These are phyloP conservation scores for Lophiotrema nucula DNA, from an alignment of 495 filamentous ascomycete species.

Conservation along the genomic window DNA sequence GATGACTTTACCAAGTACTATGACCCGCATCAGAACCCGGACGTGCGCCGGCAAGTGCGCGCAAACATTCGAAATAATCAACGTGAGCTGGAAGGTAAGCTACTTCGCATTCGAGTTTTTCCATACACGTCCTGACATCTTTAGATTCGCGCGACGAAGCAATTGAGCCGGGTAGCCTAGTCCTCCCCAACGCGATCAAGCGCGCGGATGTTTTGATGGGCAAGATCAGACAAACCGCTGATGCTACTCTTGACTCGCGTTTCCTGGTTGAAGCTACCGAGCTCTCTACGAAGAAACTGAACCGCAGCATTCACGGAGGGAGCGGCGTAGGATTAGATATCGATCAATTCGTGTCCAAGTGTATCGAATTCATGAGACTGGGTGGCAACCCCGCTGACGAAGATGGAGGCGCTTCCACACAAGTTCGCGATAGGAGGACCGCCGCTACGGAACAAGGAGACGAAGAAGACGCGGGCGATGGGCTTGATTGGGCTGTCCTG, in stretches of 20 bases:
- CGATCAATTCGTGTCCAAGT: constrained; percentile 91
- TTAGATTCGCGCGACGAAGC: constrained; percentile 37
- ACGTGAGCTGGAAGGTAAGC: constrained; percentile 61
- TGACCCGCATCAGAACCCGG: constrained; percentile 83
- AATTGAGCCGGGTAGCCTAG: constrained; percentile 26
- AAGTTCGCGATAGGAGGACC: constrained; percentile 40
- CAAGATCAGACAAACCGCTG: constrained; percentile 84
- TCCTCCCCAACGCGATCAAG: constrained; percentile 58
- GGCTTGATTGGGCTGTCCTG: constrained; percentile 83
- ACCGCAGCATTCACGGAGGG: constrained; percentile 68
- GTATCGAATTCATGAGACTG: constrained; percentile 79
- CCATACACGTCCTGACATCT: constrained; percentile 6
- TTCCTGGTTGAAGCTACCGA: constrained; percentile 77
- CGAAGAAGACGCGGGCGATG: constrained; percentile 60
- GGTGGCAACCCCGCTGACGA: constrained; percentile 40
- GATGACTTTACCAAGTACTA: constrained; percentile 53
- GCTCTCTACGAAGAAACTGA: constrained; percentile 68
- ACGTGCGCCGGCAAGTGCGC: constrained; percentile 70
- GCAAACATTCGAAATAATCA: constrained; percentile 66
- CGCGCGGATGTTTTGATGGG: constrained; percentile 63
- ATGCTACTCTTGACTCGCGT: constrained; percentile 86
- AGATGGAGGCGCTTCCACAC: constrained; percentile 40
- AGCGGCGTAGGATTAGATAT: constrained; percentile 73
- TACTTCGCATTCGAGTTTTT: background rate
- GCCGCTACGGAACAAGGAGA: constrained; percentile 48